Evolutionary conservation across 495 filamentous ascomycete genomes (phyloP), one percentile per base, ranked within the genome.

Genomic region (Podospora fimiseda): DNA sequence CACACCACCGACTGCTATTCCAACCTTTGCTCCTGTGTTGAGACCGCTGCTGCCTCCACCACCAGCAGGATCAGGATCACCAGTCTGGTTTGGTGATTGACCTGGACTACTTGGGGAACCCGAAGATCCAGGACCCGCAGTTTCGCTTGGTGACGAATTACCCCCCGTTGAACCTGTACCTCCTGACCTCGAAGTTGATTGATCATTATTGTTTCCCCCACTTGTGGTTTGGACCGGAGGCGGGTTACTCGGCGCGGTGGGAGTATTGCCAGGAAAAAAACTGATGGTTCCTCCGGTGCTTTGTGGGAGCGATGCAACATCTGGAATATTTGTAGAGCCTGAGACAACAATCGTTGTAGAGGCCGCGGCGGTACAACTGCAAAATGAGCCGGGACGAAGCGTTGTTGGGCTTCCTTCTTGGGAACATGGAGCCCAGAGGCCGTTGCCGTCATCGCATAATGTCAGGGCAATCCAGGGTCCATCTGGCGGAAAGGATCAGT

Each of bases 391-490:
- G 1, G 56, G 53, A 27, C 54, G 61, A 2, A 64, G 56, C 2
- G 59, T 64, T 13, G 61, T 38, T 14, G 61, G 61, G 38, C 54
- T 58, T n/a, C 56, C 57, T 21, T 42, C 38, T 36, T 64, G 61
- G 19, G 59, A 57, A 23, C 61, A 64, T 11, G 51, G 48, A 4
- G 61, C 61, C 61, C 61, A 64, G 14, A 22, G 47, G 24, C 56
- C 59, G 6, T 46, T 44, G 48, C 46, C 53, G 39, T 50, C 14
- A 38, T 64, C 51, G 51, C 61, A 64, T 19, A 48, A 48, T 1
- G 61, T 64, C 22, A 64, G 43, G 2, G 59, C 61, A 3, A 64
- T 51, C 61, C 61, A 64, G n/a, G 61, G 52, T 41, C 62, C 59
- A 38, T 59, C 61, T 63, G 2, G 14, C 19, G 2, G 11, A 16